Evolutionary conservation across 1,284 basidiomycete genomes (phyloP), one percentile per base, ranked within the genome.

Genomic region (Cutaneotrichosporon sp.): DNA sequence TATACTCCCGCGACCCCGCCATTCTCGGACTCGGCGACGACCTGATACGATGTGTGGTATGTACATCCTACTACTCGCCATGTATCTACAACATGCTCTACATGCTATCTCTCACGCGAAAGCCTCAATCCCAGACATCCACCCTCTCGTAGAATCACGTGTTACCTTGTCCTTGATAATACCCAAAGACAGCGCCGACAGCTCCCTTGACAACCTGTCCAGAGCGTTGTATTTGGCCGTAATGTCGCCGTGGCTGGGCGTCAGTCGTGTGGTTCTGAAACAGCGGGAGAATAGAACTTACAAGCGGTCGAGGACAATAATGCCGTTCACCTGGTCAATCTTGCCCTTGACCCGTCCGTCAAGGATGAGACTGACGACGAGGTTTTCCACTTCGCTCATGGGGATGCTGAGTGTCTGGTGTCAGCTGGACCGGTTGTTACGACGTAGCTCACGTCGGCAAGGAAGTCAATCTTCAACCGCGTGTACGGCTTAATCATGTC

Each of bases 401-500:
- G 88, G 82, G 17, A 97, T 87, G 63, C 94, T 92, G 47, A 98
- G 80, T 85, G 97, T 91, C 90, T 97, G 66, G 5, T 46, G 14
- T 55, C 33, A 57, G 57, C 45, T 45, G 9, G 5, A 22, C 9
- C 1, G 8, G 9, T 5, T 12, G 51, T 12, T n/a, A 7, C n/a
- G n/a, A n/a, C n/a, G n/a, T n/a, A 14, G 48, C 77, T 52, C 62
- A 88, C 90, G 78, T 88, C 88, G 31, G 89, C 90, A 12, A 97
- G 80, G 80, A 92, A 96, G 12, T 84, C 82, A 37, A 97, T 80
- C 71, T 97, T 91, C 42, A 98, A 81, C 31, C 92, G 82, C 1
- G 89, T 93, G 75, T 98, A 98, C 1, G 93, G 92, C 72, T 92
- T 93, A 79, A 98, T 93, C 57, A 97, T 83, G 71, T 97, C 94